These are phyloP conservation scores for Arabis alpina DNA, from an alignment of 345 rosid genomes.

Conservation along the genomic window DNA sequence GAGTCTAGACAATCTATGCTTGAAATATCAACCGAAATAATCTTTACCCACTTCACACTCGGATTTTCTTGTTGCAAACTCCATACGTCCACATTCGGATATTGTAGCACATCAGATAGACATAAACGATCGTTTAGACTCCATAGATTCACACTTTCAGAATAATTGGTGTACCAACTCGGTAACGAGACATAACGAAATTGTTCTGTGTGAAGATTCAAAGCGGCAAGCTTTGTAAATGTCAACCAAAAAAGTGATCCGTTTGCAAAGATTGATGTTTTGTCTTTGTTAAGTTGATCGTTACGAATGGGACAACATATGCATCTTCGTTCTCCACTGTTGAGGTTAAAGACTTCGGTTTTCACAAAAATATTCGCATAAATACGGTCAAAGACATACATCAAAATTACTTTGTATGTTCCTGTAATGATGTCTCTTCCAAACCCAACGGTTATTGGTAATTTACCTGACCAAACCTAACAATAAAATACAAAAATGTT, in stretches of 20 bases:
- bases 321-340: background rate
- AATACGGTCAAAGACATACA: background rate
- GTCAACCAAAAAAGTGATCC: conserved; percentile 8
- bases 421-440: conserved; percentile 2
- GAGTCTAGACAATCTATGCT: background rate
- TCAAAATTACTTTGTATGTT: background rate
- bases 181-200: conserved; percentile 4
- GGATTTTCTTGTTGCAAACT: conserved; percentile 17
- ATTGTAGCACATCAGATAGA: conserved; percentile 20
- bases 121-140: conserved; percentile 2
- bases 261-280: background rate
- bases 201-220: conserved; percentile 5
- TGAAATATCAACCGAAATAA: background rate
- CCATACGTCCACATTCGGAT: conserved; percentile 19
- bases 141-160: background rate
- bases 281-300: background rate
- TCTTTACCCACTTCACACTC: conserved; percentile 23
- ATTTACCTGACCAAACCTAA: background rate
- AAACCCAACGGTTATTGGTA: background rate
- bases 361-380: too few species aligned
- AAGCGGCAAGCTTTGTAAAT: background rate
- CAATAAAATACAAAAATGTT: too few species aligned
- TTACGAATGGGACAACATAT: background rate
- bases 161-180: background rate
- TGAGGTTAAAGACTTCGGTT: background rate